These are phyloP conservation scores for Paraphoma chrysanthemicola DNA, from an alignment of 2,329 filamentous ascomycete genomes.

Conservation along the genomic window DNA sequence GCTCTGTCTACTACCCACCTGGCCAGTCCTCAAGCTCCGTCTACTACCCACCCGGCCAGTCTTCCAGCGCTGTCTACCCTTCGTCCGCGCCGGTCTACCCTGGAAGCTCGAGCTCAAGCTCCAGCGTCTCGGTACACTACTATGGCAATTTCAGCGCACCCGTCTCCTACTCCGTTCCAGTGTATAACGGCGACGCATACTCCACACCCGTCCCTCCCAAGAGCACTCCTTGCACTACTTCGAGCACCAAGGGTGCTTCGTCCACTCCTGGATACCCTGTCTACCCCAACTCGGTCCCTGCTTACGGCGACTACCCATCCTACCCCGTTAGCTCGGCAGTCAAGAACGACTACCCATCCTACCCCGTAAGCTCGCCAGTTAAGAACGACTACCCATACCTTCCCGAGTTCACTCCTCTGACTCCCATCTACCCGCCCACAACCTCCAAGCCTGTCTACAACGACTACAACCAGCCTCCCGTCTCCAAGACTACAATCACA, in stretches of 20 bases:
- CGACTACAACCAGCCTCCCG: constrained; percentile 10
- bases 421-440: constrained; percentile 10
- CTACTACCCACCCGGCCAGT: background rate
- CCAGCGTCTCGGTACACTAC: background rate
- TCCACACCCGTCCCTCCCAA: background rate
- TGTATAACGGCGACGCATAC: background rate
- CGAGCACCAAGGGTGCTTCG: background rate
- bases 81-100: constrained; percentile 5
- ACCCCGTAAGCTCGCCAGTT: constrained; percentile 4
- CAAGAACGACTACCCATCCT: constrained; percentile 6
- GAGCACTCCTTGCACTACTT: constrained; percentile 12
- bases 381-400: constrained; percentile 18
- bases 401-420: constrained; percentile 12
- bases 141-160: constrained; percentile 6
- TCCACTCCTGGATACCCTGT: constrained; percentile 4
- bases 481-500: constrained; percentile 21
- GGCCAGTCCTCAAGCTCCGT: too few relatives aligned
- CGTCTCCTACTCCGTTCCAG: constrained; percentile 6
- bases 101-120: background rate
- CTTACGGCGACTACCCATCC: constrained; percentile 1
- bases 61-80: background rate
- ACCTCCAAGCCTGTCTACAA: constrained; percentile 14
- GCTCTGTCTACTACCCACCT: background rate
- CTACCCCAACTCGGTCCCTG: constrained; percentile 5
- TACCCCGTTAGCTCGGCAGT: constrained; percentile 5